Evolutionary conservation across 768 basidiomycete genomes (phyloP).

Genomic region (Crepidotus variabilis): DNA sequence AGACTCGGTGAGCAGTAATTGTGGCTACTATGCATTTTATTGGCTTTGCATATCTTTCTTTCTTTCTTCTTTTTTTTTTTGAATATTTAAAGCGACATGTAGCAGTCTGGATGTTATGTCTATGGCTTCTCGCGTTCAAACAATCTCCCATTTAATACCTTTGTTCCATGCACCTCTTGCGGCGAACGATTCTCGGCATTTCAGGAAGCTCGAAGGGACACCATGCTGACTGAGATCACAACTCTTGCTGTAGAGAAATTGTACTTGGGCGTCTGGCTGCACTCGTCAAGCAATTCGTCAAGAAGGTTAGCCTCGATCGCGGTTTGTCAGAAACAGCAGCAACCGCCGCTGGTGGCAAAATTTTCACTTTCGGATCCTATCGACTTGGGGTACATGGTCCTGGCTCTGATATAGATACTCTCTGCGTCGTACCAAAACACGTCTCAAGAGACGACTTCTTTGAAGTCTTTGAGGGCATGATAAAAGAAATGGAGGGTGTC

Average conservation of each 20-base stretch:
- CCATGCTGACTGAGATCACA: constrained; percentile 3
- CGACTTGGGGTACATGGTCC: constrained; percentile 97
- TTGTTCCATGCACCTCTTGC: constrained; percentile 1
- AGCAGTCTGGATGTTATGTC: too few species aligned
- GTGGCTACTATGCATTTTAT: too few species aligned
- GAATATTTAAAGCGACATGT: too few species aligned
- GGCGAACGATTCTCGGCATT: too few species aligned
- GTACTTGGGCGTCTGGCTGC: constrained; percentile 87
- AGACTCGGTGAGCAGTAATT: constrained; percentile 65
- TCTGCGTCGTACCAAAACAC: constrained; percentile 96
- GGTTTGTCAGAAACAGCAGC: constrained; percentile 90
- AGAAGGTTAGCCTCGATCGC: constrained; percentile 67
- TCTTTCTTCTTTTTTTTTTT: background rate
- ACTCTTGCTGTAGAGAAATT: constrained; percentile 65
- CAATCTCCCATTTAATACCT: too few species aligned
- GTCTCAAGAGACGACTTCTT: constrained; percentile 96
- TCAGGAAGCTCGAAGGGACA: background rate
- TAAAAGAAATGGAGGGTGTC: constrained; percentile 77
- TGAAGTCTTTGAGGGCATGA: constrained; percentile 84
- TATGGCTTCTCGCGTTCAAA: too few species aligned
- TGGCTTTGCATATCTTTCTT: background rate
- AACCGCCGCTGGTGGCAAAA: constrained; percentile 91
- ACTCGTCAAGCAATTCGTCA: constrained; percentile 92
- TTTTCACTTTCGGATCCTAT: constrained; percentile 98
- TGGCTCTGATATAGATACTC: constrained; percentile 95